A percentile compares a stretch with the other conserved stretches of the same genome.
These are phyloP conservation scores for Thelonectria blattea DNA, from an alignment of 2,329 filamentous ascomycete genomes.

Conservation along the genomic window DNA sequence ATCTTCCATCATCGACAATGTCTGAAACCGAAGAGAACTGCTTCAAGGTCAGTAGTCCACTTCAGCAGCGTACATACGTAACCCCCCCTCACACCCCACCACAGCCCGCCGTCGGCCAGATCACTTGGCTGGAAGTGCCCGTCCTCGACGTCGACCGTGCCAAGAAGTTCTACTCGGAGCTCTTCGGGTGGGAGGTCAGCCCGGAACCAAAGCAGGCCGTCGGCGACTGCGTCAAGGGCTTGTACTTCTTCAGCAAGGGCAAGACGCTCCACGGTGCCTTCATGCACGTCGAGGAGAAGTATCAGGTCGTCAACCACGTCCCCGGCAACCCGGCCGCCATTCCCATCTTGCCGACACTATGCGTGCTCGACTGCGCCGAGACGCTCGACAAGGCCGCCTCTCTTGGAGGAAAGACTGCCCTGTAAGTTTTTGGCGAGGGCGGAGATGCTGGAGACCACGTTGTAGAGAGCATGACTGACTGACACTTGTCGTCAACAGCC, in stretches of 20 bases:
- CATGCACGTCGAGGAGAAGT: constrained; percentile 40
- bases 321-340: constrained; percentile 34
- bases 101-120: constrained; percentile 40
- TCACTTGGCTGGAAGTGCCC: constrained; percentile 50
- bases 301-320: constrained; percentile 38
- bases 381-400: constrained; percentile 39
- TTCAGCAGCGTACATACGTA: neutral
- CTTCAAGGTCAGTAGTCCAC: constrained; percentile 16
- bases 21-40: constrained; percentile 19
- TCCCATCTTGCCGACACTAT: constrained; percentile 43
- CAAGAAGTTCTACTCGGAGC: constrained; percentile 45
- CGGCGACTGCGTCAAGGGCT: constrained; percentile 36
- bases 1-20: neutral
- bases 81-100: neutral
- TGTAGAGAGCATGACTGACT: neutral
- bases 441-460: neutral
- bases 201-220: constrained; percentile 27
- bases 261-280: constrained; percentile 45
- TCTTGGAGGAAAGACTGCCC: constrained; percentile 43
- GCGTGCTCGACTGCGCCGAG: constrained; percentile 42
- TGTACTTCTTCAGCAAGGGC: constrained; percentile 45
- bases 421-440: constrained; percentile 39
- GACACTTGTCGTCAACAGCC: constrained; percentile 31
- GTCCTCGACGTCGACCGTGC: constrained; percentile 43
- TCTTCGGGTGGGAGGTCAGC: constrained; percentile 44